A percentile compares a stretch with the other conserved stretches of the same genome.
Conservation (phyloP, 805 yeast species). For the Lipomyces oligophaga region DNA sequence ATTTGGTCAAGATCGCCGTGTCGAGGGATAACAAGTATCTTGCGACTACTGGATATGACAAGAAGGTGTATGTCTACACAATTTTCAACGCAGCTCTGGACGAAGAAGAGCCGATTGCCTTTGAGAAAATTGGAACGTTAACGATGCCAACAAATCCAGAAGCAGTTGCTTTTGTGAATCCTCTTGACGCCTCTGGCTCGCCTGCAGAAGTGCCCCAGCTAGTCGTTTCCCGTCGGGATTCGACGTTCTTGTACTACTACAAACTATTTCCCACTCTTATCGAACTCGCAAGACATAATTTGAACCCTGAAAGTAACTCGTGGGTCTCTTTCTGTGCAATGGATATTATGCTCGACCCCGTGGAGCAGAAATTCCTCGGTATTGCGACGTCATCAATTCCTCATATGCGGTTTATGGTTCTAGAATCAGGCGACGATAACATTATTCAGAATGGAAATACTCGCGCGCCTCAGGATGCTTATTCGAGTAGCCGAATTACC, state of each 20-base stretch:
- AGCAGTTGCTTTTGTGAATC: constrained; percentile 17
- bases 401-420: constrained; percentile 61
- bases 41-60: constrained; percentile 39
- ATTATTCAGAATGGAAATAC: constrained; percentile 48
- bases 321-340: constrained; percentile 30
- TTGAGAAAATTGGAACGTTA: constrained; percentile 13
- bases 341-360: constrained; percentile 26
- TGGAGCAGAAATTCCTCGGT: constrained; percentile 39
- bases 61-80: constrained; percentile 24
- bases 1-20: constrained; percentile 39
- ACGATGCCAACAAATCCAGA: constrained; percentile 28
- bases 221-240: constrained; percentile 29
- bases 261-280: constrained; percentile 16
- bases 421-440: constrained; percentile 35
- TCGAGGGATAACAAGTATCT: constrained; percentile 39
- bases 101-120: not conserved
- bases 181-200: not conserved
- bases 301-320: constrained; percentile 27
- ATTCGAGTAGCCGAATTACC: constrained; percentile 47
- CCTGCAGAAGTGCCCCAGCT: constrained; percentile 6
- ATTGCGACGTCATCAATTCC: constrained; percentile 78
- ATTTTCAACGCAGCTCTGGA: not conserved
- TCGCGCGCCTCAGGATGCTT: constrained; percentile 65
- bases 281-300: constrained; percentile 27
- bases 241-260: constrained; percentile 29